A percentile compares a stretch with the other conserved stretches of the same genome.
phyloP scores from a whole-genome alignment of 2,329 filamentous ascomycete species.

The Microcyclospora pomicola region DNA sequence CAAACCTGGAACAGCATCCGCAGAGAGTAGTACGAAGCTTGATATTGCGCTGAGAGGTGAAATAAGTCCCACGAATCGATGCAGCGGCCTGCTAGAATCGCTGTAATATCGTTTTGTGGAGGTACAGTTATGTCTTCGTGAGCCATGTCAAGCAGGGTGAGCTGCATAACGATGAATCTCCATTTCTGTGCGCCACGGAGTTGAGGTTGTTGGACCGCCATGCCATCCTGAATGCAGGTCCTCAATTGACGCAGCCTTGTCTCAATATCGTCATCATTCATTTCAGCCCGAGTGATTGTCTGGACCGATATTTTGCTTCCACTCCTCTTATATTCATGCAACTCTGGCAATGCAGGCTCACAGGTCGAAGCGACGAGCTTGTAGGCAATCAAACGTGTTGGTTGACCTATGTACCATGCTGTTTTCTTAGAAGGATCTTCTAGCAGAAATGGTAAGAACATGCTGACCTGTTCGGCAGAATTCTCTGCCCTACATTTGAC shows the following conservation, averaged over 20 bases:
- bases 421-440: conserved; percentile 31
- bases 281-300: conserved; percentile 1
- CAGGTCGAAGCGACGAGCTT: conserved; percentile 16
- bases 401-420: conserved; percentile 28
- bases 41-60: conserved; percentile 27
- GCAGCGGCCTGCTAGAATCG: conserved; percentile 19
- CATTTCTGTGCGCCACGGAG: conserved; percentile 4
- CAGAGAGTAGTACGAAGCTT: conserved; percentile 30
- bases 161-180: conserved; percentile 10
- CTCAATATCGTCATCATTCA: not conserved
- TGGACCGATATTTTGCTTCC: conserved; percentile 14
- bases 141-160: conserved; percentile 6
- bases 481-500: conserved; percentile 5
- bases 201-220: not conserved
- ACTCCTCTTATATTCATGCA: conserved; percentile 27
- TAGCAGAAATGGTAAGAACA: conserved; percentile 53
- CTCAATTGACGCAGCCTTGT: not conserved
- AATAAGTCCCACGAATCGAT: conserved; percentile 24
- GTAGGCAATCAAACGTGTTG: conserved; percentile 27
- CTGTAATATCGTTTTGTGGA: conserved; percentile 7
- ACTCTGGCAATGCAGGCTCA: conserved; percentile 1
- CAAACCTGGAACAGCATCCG: conserved; percentile 28
- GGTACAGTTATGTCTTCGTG: conserved; percentile 9
- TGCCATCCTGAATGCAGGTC: not conserved
- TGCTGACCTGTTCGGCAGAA: conserved; percentile 20